Conservation (phyloP, 2,329 filamentous ascomycete species). For the Plenodomus biglobosus region DNA sequence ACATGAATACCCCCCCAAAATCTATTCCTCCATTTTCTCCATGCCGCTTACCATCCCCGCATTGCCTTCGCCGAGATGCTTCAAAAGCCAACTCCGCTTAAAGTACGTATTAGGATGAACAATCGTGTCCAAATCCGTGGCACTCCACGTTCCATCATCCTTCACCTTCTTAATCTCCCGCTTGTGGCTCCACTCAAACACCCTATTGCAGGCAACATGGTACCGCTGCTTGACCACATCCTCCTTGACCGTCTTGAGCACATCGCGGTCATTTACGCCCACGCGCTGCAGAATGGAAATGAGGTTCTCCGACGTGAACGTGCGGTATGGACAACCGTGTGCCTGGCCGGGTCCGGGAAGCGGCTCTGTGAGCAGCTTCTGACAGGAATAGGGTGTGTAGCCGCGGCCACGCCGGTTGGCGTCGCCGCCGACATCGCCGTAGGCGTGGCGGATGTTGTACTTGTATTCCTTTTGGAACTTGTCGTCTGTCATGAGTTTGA, state of each 20-base stretch:
- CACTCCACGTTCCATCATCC: constrained; percentile 50
- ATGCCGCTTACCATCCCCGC: constrained; percentile 30
- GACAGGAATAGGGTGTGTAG: constrained; percentile 89
- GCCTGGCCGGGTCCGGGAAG: constrained; percentile 83
- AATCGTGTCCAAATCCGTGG: constrained; percentile 86
- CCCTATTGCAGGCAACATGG: constrained; percentile 94
- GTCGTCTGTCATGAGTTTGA: constrained; percentile 87
- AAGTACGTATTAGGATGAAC: constrained; percentile 98
- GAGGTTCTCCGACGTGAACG: constrained; percentile 88
- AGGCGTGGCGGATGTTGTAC: constrained; percentile 94
- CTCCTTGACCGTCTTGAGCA: constrained; percentile 79
- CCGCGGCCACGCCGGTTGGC: constrained; percentile 81
- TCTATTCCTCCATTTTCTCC: constrained; percentile 42
- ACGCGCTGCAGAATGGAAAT: constrained; percentile 72
- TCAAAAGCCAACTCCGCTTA: constrained; percentile 87
- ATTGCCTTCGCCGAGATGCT: constrained; percentile 64
- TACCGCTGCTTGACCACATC: constrained; percentile 87
- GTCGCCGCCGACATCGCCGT: constrained; percentile 94
- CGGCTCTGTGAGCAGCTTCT: constrained; percentile 90
- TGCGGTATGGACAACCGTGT: constrained; percentile 95
- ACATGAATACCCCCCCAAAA: neutral
- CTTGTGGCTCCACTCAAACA: constrained; percentile 87
- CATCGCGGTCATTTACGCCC: constrained; percentile 75
- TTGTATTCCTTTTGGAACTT: constrained; percentile 96
- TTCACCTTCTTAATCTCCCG: constrained; percentile 54